These are phyloP conservation scores for Fusarium avenaceum DNA, from an alignment of 2,329 filamentous ascomycete species.

Conservation along the genomic window DNA sequence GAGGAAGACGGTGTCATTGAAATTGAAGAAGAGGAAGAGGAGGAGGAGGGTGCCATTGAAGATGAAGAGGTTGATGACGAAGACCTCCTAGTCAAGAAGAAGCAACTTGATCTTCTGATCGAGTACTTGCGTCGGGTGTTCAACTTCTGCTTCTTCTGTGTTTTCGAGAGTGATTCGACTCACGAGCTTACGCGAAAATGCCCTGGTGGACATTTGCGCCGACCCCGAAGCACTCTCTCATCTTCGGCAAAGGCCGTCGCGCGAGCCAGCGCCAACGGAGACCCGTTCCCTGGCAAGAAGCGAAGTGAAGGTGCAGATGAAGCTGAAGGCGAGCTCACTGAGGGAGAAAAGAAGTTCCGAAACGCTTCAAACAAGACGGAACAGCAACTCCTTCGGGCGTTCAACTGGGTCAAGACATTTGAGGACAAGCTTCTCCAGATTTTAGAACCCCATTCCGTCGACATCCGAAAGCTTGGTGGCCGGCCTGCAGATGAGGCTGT, in stretches of 20 bases:
- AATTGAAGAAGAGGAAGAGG: slow-evolving; percentile 81
- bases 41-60: slow-evolving; percentile 81
- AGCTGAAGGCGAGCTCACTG: slow-evolving; percentile 63
- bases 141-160: slow-evolving; percentile 99
- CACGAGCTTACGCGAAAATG: slow-evolving; percentile 97
- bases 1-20: slow-evolving; percentile 75
- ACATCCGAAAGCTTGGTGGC: slow-evolving; percentile 91
- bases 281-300: slow-evolving; percentile 87
- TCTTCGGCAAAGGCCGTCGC: slow-evolving; percentile 87
- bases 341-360: slow-evolving; percentile 79
- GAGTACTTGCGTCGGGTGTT: slow-evolving; percentile 97
- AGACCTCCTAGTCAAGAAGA: slow-evolving; percentile 91
- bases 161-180: slow-evolving; percentile 97
- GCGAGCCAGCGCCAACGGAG: slow-evolving; percentile 83
- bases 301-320: slow-evolving; percentile 74
- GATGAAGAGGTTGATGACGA: slow-evolving; percentile 93
- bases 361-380: slow-evolving; percentile 81
- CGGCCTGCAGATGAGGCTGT: slow-evolving; percentile 87
- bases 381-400: slow-evolving; percentile 92
- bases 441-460: slow-evolving; percentile 87
- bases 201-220: slow-evolving; percentile 94
- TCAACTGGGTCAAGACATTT: slow-evolving; percentile 99
- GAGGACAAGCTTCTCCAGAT: slow-evolving; percentile 97
- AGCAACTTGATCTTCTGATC: slow-evolving; percentile 94
- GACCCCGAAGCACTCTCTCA: slow-evolving; percentile 87